phyloP scores from a whole-genome alignment of 352 stramenopile species.

The Halophytophthora polymorphica region DNA sequence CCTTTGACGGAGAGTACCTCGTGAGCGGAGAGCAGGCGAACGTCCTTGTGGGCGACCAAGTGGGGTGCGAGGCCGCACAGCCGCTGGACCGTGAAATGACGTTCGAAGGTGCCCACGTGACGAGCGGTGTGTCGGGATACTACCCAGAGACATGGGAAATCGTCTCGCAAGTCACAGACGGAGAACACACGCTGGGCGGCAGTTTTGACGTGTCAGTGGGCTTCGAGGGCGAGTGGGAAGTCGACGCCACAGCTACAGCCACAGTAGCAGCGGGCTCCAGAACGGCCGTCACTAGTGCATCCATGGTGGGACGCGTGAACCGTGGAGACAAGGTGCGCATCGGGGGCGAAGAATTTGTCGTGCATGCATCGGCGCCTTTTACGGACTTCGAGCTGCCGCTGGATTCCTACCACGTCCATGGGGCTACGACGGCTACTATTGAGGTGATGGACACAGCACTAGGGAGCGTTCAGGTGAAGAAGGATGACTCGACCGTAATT shows the following conservation, averaged over 20 bases:
- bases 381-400: constrained; percentile 64
- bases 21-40: constrained; percentile 55
- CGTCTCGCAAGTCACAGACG: constrained; percentile 32
- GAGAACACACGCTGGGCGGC: constrained; percentile 38
- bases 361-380: constrained; percentile 66
- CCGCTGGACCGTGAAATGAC: constrained; percentile 53
- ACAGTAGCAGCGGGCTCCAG: constrained; percentile 50
- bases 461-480: constrained; percentile 53
- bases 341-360: constrained; percentile 49
- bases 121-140: constrained; percentile 38
- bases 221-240: constrained; percentile 56
- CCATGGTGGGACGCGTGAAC: constrained; percentile 69
- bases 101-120: constrained; percentile 41
- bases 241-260: constrained; percentile 27
- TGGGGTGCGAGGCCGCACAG: constrained; percentile 30
- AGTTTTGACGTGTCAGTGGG: constrained; percentile 73
- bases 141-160: constrained; percentile 70
- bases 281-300: constrained; percentile 31
- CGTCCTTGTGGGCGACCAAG: constrained; percentile 40
- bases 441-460: constrained; percentile 60
- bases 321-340: constrained; percentile 61
- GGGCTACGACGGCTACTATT: constrained; percentile 25
- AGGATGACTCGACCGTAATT: constrained; percentile 24
- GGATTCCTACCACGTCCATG: constrained; percentile 65
- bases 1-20: constrained; percentile 64